Evolutionary conservation across 2,329 filamentous ascomycete species (phyloP), one percentile per base, ranked within the genome.

Genomic region (Cordyceps cateniannulata): DNA sequence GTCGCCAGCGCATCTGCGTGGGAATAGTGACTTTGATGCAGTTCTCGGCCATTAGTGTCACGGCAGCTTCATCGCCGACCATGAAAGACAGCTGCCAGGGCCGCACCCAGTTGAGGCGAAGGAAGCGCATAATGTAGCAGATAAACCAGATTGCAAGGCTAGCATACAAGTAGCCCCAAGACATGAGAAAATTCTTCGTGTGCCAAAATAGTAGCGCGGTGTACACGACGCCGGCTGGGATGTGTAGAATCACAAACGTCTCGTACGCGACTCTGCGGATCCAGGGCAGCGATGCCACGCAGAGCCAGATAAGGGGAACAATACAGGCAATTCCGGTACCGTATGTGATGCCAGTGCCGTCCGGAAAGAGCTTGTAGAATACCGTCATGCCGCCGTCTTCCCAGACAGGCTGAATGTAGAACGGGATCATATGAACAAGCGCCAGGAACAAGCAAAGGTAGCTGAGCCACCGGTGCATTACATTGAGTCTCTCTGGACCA

Each of bases 1-100:
- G 92, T 70, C 86, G 88, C 93, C 93, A 98, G 64, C 85, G 87
- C 82, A 96, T 90, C 72, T 93, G 91, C 0, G 93, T 97, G 1
- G 93, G 92, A 55, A 98, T 89, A 0, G 93, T 97, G 66, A 98
- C 85, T 73, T 97, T 97, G 76, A 98, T 88, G n/a, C 91, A 91
- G 69, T 96, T 93, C 68, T 97, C 92, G 3, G 91, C 87, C 79
- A 98, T 87, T 25, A 97, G 81, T 1, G 91, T 95, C 44, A 97
- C 87, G 27, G 91, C 90, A 0, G 91, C 92, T 74, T 96, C 92
- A 67, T 98, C 93, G 52, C 93, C 93, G 48, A 96, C 89, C 67
- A 96, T 77, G 77, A 91, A 96, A 0, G 91, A 86, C 66, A 90
- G 76, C 42, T 87, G 84, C 78, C 89, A 88, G 7, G 93, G 91